Evolutionary conservation across 2,329 filamentous ascomycete genomes (phyloP).

Genomic region (Microdochium bolleyi): DNA sequence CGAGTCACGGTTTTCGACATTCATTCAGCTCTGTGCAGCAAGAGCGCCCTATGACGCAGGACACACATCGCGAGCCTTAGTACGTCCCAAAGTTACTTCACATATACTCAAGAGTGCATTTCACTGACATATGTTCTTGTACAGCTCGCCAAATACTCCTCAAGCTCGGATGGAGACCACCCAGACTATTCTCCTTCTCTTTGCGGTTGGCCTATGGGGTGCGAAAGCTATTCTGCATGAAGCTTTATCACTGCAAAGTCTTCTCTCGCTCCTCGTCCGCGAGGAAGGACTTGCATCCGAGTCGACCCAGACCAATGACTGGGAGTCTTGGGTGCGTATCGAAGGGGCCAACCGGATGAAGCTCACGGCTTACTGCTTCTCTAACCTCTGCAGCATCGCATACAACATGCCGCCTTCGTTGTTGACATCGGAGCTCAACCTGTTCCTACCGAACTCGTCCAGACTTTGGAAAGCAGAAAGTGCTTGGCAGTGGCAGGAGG

Average conservation of each 20-base stretch:
- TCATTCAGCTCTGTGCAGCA: slow-evolving; percentile 52
- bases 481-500: slow-evolving; percentile 53
- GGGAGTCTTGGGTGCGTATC: slow-evolving; percentile 52
- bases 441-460: slow-evolving; percentile 45
- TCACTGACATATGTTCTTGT: not conserved
- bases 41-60: slow-evolving; percentile 47
- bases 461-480: slow-evolving; percentile 50
- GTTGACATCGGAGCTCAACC: slow-evolving; percentile 50
- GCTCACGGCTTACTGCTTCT: slow-evolving; percentile 53
- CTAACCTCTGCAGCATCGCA: slow-evolving; percentile 54
- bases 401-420: slow-evolving; percentile 52
- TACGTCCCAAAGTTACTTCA: slow-evolving; percentile 30
- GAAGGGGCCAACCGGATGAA: slow-evolving; percentile 52
- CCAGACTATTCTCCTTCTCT: slow-evolving; percentile 53
- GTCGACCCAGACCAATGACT: slow-evolving; percentile 40
- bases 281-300: slow-evolving; percentile 48
- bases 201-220: slow-evolving; percentile 53
- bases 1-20: slow-evolving; percentile 47
- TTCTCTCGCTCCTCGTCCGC: slow-evolving; percentile 47
- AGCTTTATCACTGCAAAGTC: slow-evolving; percentile 50
- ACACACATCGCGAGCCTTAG: slow-evolving; percentile 52
- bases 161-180: slow-evolving; percentile 57
- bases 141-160: slow-evolving; percentile 49
- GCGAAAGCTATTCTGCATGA: slow-evolving; percentile 53
- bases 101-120: not conserved